Evolutionary conservation across 176 grass and related monocot species (phyloP).

Genomic region (Puccinellia tenuiflora): DNA sequence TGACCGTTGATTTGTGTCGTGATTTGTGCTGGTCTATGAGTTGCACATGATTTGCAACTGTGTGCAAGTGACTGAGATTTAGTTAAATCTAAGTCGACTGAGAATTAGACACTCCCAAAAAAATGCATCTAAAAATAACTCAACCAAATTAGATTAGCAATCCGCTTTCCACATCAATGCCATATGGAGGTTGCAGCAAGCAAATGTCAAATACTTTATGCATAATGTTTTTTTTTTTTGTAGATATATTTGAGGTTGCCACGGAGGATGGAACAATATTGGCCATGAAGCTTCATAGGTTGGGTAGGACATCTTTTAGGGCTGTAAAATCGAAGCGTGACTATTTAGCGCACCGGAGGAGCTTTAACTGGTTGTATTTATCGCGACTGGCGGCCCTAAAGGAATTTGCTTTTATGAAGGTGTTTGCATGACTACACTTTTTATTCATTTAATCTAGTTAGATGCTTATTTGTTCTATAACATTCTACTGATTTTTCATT

Average conservation of each 20-base stretch:
- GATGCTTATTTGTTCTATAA: too few relatives aligned
- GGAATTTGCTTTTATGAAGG: constrained; percentile 98
- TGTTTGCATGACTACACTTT: not conserved
- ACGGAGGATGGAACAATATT: constrained; percentile 76
- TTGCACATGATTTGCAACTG: too few relatives aligned
- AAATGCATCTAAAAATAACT: not conserved
- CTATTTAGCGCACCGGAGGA: constrained; percentile 75
- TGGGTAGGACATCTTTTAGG: constrained; percentile 90
- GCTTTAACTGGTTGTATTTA: constrained; percentile 86
- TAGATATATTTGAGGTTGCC: constrained; percentile 97
- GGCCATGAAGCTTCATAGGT: constrained; percentile 92
- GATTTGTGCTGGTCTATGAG: too few relatives aligned
- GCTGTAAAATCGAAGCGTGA: constrained; percentile 96
- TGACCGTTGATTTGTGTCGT: too few relatives aligned
- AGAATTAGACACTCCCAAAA: too few relatives aligned
- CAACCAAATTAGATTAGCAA: not conserved
- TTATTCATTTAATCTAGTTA: not conserved
- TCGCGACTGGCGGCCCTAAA: constrained; percentile 81
- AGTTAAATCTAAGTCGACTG: too few relatives aligned
- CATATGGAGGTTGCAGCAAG: not conserved
- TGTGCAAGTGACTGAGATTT: too few relatives aligned
- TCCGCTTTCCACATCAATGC: not conserved
- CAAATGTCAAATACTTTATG: not conserved
- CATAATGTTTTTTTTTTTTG: not conserved
- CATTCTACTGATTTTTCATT: too few relatives aligned